phyloP scores from a whole-genome alignment of 495 filamentous ascomycete genomes.

The Trypethelium eluteriae region DNA sequence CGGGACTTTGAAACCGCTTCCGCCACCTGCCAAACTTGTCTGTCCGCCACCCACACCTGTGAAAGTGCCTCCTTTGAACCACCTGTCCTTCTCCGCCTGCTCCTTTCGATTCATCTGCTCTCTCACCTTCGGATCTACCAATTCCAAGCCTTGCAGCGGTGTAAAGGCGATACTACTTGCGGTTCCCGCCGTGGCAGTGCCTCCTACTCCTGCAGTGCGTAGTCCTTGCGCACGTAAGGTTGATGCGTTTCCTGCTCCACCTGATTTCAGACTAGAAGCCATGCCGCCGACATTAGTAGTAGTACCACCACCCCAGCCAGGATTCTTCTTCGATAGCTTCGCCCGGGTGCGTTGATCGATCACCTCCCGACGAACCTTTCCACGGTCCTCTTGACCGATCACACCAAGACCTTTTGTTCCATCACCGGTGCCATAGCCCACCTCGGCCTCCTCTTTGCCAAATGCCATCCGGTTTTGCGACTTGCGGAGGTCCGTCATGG shows the following conservation, averaged over 20 bases:
- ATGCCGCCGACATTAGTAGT: slow-evolving; percentile 52
- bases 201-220: slow-evolving; percentile 66
- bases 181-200: slow-evolving; percentile 56
- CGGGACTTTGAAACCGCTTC: slow-evolving; percentile 41
- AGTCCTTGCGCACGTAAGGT: slow-evolving; percentile 67
- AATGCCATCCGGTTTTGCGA: slow-evolving; percentile 95
- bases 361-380: slow-evolving; percentile 75
- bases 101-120: slow-evolving; percentile 68
- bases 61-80: slow-evolving; percentile 94
- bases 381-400: slow-evolving; percentile 82
- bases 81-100: slow-evolving; percentile 88
- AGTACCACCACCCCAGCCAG: slow-evolving; percentile 82
- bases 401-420: slow-evolving; percentile 85
- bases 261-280: slow-evolving; percentile 70
- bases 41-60: slow-evolving; percentile 66
- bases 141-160: slow-evolving; percentile 86
- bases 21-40: slow-evolving; percentile 25
- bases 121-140: slow-evolving; percentile 88
- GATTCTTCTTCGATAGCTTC: slow-evolving; percentile 88
- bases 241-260: slow-evolving; percentile 61
- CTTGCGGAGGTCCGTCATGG: slow-evolving; percentile 95
- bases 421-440: slow-evolving; percentile 83
- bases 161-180: slow-evolving; percentile 87
- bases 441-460: slow-evolving; percentile 90
- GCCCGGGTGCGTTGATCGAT: slow-evolving; percentile 90